Conservation (phyloP, 1,284 basidiomycete species). For the Austroboletus niveus region DNA sequence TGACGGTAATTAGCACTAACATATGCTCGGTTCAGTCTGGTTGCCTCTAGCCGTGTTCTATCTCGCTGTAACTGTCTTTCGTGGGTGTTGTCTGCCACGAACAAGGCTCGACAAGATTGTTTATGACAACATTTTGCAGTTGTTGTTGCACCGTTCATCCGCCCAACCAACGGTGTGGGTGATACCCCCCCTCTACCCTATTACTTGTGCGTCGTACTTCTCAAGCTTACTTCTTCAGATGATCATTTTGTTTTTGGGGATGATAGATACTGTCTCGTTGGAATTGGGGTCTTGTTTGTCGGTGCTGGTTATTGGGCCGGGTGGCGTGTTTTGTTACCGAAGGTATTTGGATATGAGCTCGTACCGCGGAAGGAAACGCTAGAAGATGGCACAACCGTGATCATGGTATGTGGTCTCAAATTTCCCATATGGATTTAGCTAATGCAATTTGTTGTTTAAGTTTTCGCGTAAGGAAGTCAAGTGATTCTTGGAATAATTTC, state of each 20-base stretch:
- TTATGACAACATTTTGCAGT: constrained; percentile 32
- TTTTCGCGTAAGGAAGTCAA: not conserved
- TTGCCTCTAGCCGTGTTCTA: constrained; percentile 56
- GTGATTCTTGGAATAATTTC: not conserved
- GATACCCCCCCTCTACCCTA: constrained; percentile 61
- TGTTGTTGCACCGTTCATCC: constrained; percentile 54
- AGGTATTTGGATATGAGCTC: constrained; percentile 48
- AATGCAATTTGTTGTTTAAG: not conserved
- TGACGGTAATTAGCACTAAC: not conserved
- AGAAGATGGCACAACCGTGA: constrained; percentile 56
- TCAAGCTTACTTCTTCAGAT: not conserved
- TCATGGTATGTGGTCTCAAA: constrained; percentile 40
- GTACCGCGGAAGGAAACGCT: constrained; percentile 48
- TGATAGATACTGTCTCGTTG: constrained; percentile 52
- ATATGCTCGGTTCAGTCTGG: constrained; percentile 42
- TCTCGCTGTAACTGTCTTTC: constrained; percentile 49
- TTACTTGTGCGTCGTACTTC: constrained; percentile 42
- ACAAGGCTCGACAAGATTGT: too few species aligned
- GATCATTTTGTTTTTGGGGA: not conserved
- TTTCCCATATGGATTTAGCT: not conserved
- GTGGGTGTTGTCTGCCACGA: constrained; percentile 30
- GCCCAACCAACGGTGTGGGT: constrained; percentile 51
- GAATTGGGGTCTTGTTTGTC: constrained; percentile 46
- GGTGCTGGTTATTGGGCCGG: constrained; percentile 56
- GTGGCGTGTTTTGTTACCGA: constrained; percentile 52